A percentile compares a stretch with the other conserved stretches of the same genome.
Conservation (phyloP, 2,329 filamentous ascomycete genomes). For the Alternaria hordeiaustralica region DNA sequence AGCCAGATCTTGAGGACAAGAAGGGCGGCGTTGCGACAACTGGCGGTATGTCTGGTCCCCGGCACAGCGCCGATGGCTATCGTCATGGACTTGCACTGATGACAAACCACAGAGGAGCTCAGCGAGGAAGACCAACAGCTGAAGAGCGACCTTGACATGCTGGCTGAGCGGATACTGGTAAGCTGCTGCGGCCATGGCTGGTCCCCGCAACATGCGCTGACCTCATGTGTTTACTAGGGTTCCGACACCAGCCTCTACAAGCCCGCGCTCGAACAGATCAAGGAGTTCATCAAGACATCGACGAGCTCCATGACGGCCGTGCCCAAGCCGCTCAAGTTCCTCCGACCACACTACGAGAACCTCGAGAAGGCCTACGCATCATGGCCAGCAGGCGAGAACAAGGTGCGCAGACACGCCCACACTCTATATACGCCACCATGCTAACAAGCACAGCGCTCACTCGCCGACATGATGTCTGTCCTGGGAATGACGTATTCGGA, state of each 20-base stretch:
- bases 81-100: conserved; percentile 31
- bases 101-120: conserved; percentile 75
- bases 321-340: conserved; percentile 96
- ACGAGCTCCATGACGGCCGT: conserved; percentile 99
- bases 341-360: conserved; percentile 93
- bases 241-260: conserved; percentile 87
- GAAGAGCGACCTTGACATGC: conserved; percentile 97
- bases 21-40: conserved; percentile 73
- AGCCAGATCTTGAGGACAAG: conserved; percentile 78
- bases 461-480: conserved; percentile 95
- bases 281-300: conserved; percentile 97
- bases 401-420: conserved; percentile 58
- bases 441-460: conserved; percentile 61
- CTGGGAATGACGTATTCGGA: conserved; percentile 99
- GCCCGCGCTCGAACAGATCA: conserved; percentile 92
- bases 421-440: background rate
- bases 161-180: conserved; percentile 93
- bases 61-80: conserved; percentile 15
- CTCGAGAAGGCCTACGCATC: conserved; percentile 86
- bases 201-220: conserved; percentile 32
- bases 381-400: conserved; percentile 85
- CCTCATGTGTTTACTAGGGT: conserved; percentile 64
- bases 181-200: conserved; percentile 16
- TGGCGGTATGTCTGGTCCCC: conserved; percentile 54
- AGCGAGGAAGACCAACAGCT: conserved; percentile 98